These are phyloP conservation scores for Aspergillus bridgeri DNA, from an alignment of 495 filamentous ascomycete species.

Conservation along the genomic window DNA sequence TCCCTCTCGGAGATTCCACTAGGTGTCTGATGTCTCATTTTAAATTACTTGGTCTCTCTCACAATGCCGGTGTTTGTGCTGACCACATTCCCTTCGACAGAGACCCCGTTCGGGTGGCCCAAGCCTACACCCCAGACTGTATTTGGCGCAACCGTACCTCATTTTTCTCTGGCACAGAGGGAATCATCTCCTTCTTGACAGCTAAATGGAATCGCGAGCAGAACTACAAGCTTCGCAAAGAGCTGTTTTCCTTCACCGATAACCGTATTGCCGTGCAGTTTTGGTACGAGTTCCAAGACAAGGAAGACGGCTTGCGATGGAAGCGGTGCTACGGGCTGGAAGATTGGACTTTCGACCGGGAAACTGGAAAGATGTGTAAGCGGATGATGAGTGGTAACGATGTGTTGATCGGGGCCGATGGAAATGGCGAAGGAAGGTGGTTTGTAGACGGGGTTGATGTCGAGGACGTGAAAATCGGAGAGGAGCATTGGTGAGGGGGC, in stretches of 20 bases:
- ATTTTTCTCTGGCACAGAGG: conserved; percentile 67
- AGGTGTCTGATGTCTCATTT: background rate
- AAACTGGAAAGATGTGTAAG: conserved; percentile 77
- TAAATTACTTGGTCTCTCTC: background rate
- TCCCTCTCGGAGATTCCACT: background rate
- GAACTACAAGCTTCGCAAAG: conserved; percentile 77
- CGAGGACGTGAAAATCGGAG: conserved; percentile 64
- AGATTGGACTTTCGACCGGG: conserved; percentile 80
- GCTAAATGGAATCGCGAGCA: conserved; percentile 75
- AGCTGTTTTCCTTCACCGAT: conserved; percentile 66
- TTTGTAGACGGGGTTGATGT: conserved; percentile 71
- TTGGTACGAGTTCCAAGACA: conserved; percentile 86
- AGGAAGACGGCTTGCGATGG: conserved; percentile 65
- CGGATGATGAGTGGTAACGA: conserved; percentile 92
- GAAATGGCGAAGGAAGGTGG: conserved; percentile 49
- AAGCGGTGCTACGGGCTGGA: conserved; percentile 88
- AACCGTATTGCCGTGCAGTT: conserved; percentile 78
- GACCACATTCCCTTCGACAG: conserved; percentile 31
- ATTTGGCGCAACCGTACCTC: conserved; percentile 79
- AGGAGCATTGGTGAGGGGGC: conserved; percentile 66
- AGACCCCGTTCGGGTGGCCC: conserved; percentile 59
- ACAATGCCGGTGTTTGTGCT: conserved; percentile 8
- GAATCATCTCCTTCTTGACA: conserved; percentile 67
- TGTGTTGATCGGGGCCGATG: conserved; percentile 56
- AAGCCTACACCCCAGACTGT: conserved; percentile 70